A percentile compares a stretch with the other conserved stretches of the same genome.
Conservation (phyloP, 2,329 filamentous ascomycete species). For the Fonsecaea nubica region DNA sequence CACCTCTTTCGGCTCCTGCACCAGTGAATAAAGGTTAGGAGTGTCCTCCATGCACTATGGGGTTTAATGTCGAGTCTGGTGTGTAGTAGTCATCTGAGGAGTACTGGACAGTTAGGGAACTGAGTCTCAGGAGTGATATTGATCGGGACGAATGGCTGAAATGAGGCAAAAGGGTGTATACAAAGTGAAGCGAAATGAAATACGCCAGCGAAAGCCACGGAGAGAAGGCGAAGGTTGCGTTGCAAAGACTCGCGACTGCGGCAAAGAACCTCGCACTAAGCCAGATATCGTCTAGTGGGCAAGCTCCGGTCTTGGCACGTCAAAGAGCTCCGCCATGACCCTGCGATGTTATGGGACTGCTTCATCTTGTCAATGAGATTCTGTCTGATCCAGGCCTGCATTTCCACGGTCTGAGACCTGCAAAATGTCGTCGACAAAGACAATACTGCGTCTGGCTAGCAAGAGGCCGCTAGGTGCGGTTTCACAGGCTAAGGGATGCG, state of each 20-base stretch:
- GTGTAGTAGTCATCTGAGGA: neutral
- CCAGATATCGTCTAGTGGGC: neutral
- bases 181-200: conserved; percentile 16
- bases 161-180: conserved; percentile 10
- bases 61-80: neutral
- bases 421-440: conserved; percentile 53
- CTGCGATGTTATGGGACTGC: neutral
- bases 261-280: conserved; percentile 5
- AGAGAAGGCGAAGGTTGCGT: conserved; percentile 29
- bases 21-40: conserved; percentile 28
- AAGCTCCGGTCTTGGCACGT: neutral
- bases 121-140: neutral
- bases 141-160: neutral
- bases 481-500: conserved; percentile 45
- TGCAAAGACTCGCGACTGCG: conserved; percentile 15
- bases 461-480: conserved; percentile 49
- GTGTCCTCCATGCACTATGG: conserved; percentile 39
- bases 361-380: neutral
- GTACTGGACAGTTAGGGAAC: neutral
- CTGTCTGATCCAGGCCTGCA: conserved; percentile 1
- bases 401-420: neutral
- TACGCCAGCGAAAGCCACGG: conserved; percentile 21
- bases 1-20: conserved; percentile 40
- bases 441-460: conserved; percentile 52
- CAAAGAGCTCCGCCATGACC: conserved; percentile 15